Evolutionary conservation across 2,329 filamentous ascomycete genomes (phyloP).

Genomic region (Alternaria arbusti): DNA sequence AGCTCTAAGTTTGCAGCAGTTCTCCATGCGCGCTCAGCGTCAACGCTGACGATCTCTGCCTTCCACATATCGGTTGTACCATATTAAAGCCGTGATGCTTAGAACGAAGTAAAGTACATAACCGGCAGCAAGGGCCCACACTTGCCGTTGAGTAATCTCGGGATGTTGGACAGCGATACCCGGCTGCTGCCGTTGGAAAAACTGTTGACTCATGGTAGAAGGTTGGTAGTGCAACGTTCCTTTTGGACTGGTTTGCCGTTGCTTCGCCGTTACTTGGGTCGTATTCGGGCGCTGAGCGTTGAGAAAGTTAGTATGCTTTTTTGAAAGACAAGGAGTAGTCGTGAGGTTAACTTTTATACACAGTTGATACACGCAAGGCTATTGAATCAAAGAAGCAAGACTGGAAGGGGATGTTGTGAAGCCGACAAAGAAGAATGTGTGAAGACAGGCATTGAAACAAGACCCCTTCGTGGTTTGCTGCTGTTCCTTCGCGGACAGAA

Average conservation of each 20-base stretch:
- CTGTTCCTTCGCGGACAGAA: background rate
- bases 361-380: background rate
- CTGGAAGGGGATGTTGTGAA: background rate
- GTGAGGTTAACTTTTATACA: background rate
- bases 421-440: background rate
- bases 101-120: background rate
- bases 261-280: background rate
- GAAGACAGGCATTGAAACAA: background rate
- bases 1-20: background rate
- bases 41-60: background rate
- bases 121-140: background rate
- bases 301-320: background rate
- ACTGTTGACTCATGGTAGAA: background rate
- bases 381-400: background rate
- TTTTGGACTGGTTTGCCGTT: background rate
- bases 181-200: background rate
- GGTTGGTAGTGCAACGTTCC: background rate
- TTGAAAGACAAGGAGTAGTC: background rate
- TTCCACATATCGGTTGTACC: background rate
- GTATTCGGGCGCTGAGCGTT: background rate
- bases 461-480: background rate
- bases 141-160: slow-evolving; percentile 1
- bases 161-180: background rate
- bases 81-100: background rate
- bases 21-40: background rate